Evolutionary conservation across 2,329 filamentous ascomycete genomes (phyloP).

Genomic region (Trichoderma simmonsii): DNA sequence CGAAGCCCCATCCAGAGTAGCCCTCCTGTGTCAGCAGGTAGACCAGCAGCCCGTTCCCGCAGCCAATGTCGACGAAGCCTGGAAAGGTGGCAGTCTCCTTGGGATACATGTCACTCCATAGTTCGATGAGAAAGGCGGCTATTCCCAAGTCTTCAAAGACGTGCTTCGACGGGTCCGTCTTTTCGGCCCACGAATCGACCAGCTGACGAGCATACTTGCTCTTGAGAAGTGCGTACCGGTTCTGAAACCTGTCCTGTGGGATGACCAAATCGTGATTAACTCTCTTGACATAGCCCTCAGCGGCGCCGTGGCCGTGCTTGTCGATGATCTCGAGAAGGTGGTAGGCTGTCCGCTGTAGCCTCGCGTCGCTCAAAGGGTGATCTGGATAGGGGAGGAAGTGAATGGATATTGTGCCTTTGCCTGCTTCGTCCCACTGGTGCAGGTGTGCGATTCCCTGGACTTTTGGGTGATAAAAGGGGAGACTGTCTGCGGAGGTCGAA

Average conservation of each 20-base stretch:
- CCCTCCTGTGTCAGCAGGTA: conserved; percentile 78
- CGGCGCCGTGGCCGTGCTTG: conserved; percentile 68
- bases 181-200: conserved; percentile 76
- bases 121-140: conserved; percentile 85
- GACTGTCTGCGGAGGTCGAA: conserved; percentile 53
- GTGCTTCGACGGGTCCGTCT: conserved; percentile 84
- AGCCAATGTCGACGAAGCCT: conserved; percentile 93
- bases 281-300: conserved; percentile 68
- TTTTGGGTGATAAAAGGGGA: conserved; percentile 86
- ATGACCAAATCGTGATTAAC: conserved; percentile 81
- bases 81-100: conserved; percentile 55
- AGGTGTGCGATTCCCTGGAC: conserved; percentile 73
- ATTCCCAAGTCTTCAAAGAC: conserved; percentile 94
- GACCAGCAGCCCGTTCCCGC: conserved; percentile 88
- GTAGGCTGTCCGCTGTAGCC: conserved; percentile 64
- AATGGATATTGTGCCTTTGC: conserved; percentile 53
- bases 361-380: conserved; percentile 33
- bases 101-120: conserved; percentile 83
- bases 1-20: conserved; percentile 85
- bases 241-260: conserved; percentile 72
- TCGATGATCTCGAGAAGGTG: conserved; percentile 65
- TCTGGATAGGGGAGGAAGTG: conserved; percentile 55
- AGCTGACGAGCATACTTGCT: conserved; percentile 69
- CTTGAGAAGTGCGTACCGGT: conserved; percentile 79
- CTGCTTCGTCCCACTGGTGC: conserved; percentile 56